Percentiles rank a stretch among this genome's conserved stretches.
Conservation (phyloP, 805 yeast genomes). For the Pichia nakasei region DNA sequence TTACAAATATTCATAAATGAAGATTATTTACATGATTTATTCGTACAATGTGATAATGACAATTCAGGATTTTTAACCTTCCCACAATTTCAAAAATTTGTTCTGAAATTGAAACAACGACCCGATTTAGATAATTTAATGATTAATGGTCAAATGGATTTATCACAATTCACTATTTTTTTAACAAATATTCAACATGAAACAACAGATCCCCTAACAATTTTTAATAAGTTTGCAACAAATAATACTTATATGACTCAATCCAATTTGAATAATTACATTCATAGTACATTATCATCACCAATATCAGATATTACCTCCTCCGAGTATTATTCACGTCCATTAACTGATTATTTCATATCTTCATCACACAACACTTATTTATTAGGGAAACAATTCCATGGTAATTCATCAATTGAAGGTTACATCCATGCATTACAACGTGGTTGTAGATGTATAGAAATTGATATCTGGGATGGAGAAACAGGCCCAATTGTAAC, state of each 20-base stretch:
- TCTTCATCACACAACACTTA: conserved; percentile 96
- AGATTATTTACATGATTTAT: conserved; percentile 39
- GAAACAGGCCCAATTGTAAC: conserved; percentile 69
- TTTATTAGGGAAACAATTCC: conserved; percentile 78
- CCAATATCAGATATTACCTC: conserved; percentile 17
- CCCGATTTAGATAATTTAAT: conserved; percentile 47
- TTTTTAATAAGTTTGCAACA: conserved; percentile 32
- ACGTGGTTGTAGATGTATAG: conserved; percentile 91
- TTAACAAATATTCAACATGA: conserved; percentile 34
- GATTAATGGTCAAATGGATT: conserved; percentile 20
- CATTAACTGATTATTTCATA: conserved; percentile 78
- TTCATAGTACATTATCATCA: conserved; percentile 26
- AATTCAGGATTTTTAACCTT: conserved; percentile 50
- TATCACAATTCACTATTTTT: conserved; percentile 34
- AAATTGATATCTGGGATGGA: conserved; percentile 90
- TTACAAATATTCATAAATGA: conserved; percentile 66
- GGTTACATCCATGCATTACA: conserved; percentile 82
- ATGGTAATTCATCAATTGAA: conserved; percentile 80
- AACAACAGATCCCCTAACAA: conserved; percentile 18
- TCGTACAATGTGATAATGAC: conserved; percentile 44
- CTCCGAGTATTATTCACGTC: conserved; percentile 39
- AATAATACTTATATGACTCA: conserved; percentile 14
- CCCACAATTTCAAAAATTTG: conserved; percentile 68
- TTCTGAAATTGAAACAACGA: conserved; percentile 55
- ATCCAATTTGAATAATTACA: conserved; percentile 24